These are phyloP conservation scores for Mycena capillaripes DNA, from an alignment of 768 basidiomycete genomes.

Conservation along the genomic window DNA sequence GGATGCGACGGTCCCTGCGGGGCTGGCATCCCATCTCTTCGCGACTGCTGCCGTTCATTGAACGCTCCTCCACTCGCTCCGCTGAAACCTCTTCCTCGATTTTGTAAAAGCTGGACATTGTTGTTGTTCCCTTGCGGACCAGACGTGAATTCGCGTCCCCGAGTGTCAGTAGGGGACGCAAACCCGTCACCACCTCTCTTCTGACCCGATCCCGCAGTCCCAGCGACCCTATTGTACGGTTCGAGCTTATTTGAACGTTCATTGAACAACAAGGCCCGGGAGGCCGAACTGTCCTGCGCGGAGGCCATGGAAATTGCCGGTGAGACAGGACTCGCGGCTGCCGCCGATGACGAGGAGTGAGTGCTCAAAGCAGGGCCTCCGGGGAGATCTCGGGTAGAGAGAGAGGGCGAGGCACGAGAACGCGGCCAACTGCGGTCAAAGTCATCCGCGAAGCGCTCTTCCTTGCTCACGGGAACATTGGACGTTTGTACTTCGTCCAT, in stretches of 20 bases:
- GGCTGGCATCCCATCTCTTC: slow-evolving; percentile 55
- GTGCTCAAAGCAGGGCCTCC: slow-evolving; percentile 10
- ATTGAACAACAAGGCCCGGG: slow-evolving; percentile 89
- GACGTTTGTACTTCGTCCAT: slow-evolving; percentile 42
- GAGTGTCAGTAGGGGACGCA: slow-evolving; percentile 55
- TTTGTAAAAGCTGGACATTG: slow-evolving; percentile 73
- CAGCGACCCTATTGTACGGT: slow-evolving; percentile 74
- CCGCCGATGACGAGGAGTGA: slow-evolving; percentile 38
- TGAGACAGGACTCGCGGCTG: slow-evolving; percentile 43
- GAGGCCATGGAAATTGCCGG: slow-evolving; percentile 56
- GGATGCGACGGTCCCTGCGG: slow-evolving; percentile 46
- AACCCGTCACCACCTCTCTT: slow-evolving; percentile 64
- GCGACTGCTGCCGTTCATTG: slow-evolving; percentile 37
- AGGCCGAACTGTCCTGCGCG: slow-evolving; percentile 61
- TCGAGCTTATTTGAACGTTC: slow-evolving; percentile 93
- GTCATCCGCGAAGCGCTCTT: slow-evolving; percentile 93
- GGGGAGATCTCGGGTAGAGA: slow-evolving; percentile 57
- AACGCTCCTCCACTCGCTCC: slow-evolving; percentile 14
- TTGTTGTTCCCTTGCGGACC: slow-evolving; percentile 45
- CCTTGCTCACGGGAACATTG: slow-evolving; percentile 76
- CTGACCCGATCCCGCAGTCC: slow-evolving; percentile 56
- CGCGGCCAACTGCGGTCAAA: slow-evolving; percentile 98
- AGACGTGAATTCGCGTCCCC: slow-evolving; percentile 62
- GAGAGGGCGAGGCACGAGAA: slow-evolving; percentile 64
- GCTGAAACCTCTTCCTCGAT: slow-evolving; percentile 53